phyloP scores from a whole-genome alignment of 2,329 filamentous ascomycete genomes.

The Whalleya microplaca region DNA sequence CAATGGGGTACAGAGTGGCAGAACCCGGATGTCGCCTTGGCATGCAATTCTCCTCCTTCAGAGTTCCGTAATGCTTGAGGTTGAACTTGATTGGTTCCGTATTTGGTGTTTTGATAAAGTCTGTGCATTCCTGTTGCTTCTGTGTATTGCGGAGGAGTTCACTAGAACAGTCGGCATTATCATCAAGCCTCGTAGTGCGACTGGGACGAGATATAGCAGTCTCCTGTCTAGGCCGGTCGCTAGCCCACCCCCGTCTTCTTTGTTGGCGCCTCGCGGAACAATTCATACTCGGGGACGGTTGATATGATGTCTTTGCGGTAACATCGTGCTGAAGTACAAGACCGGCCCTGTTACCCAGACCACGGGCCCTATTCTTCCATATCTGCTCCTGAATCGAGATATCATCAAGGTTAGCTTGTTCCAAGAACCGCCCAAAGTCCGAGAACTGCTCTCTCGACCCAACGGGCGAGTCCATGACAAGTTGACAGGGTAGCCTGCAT shows the following conservation, averaged over 20 bases:
- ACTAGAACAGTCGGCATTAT: too few species aligned
- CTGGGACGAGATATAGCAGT: too few species aligned
- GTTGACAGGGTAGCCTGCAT: constrained; percentile 5
- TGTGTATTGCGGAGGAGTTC: too few species aligned
- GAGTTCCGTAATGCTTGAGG: too few species aligned
- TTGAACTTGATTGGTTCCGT: too few species aligned
- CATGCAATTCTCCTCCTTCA: too few species aligned
- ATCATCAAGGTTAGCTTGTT: constrained; percentile 8
- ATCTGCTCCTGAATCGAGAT: constrained; percentile 4
- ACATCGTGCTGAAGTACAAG: background rate
- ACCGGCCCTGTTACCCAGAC: constrained; percentile 1
- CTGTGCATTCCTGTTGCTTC: too few species aligned
- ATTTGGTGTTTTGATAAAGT: too few species aligned
- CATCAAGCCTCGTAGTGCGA: too few species aligned
- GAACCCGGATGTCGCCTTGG: too few species aligned
- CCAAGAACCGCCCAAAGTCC: constrained; percentile 11
- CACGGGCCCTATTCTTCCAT: constrained; percentile 7
- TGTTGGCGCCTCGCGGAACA: background rate
- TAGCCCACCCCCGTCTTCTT: background rate
- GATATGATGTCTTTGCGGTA: background rate
- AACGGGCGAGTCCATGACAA: constrained; percentile 4
- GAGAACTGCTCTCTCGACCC: constrained; percentile 8
- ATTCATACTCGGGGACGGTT: background rate
- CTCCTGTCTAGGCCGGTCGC: too few species aligned
- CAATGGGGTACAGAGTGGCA: too few species aligned